Base-by-base conservation (phyloP, 306 rosid genomes). In the Amphicarpaea edgeworthii region DNA sequence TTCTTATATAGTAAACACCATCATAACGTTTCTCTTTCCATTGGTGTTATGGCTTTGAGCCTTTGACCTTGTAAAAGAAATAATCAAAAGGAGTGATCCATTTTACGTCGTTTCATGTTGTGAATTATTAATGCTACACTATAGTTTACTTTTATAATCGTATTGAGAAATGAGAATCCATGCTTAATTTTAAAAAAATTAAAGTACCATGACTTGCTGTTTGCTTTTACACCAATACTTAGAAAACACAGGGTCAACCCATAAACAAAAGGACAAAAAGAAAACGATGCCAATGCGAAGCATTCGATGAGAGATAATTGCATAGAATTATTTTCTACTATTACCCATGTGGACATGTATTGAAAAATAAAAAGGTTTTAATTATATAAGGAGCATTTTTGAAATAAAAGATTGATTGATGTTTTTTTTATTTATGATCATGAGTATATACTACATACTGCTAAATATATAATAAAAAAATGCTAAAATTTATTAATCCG, bases 31-130 rank as follows among this genome's bases (percentile, higher is more conserved):
- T 66, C 72, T 46, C 49, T 51, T 76, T 8, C 17, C 68, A 34
- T 42, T 21, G 42, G 23, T 63, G 51, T 0, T 53, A 15, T 42
- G 54, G 58, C 6, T 75, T 81, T 81, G 81, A 68, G 81, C 32
- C 10, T 75, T 81, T 81, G 81, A 81, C 85, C 68, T 61, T 37
- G 12, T 24, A 38, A 61, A 58, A 47, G 17, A 19, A 49, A 50
- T 64, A 49, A 50, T 64, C 76, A 12, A 58, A 67, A 68, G 66
- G 67, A 49, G 68, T 28, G 34, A 38, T 26, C 72, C 53, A 11
- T 50, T 73, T 58, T 68, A 58, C 59, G 60, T 74, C 32, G 47
- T 54, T 73, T 73, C 59, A 37, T 65, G 55, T 30, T 6, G 14
- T 37, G 30, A 34, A 63, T 63, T 72, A 38, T 41, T 72, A n/a